Base-by-base conservation (phyloP, 1,284 basidiomycete genomes). In the Malassezia sympodialis region DNA sequence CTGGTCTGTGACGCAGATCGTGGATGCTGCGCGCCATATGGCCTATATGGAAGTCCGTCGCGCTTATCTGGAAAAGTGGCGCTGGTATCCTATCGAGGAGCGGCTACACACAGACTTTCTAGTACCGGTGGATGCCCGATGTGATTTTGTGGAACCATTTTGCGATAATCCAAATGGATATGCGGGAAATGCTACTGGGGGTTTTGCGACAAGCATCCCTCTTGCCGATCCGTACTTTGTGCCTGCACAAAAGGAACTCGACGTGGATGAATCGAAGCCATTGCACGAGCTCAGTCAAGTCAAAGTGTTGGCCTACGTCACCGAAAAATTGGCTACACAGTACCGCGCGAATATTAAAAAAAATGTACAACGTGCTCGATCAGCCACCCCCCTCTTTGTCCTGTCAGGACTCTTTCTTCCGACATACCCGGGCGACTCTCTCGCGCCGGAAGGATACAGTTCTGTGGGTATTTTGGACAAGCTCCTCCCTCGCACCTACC, bases 1-100 rank as follows among this genome's bases (percentile, higher is more conserved):
- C 11, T 57, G 44, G 44, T 48, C 55, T n/a, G 24, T 57, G 14
- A 57, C 55, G 21, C 51, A 48, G 14, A 15, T 51, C 1, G 55
- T 52, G 24, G 55, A 57, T 52, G 55, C 55, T 8, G 55, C 55
- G 1, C 55, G 55, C 10, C 55, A 57, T 21, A 47, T 57, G 49
- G 55, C 55, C 4, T 57, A 52, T 34, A 49, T 57, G 37, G 43
- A 57, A 30, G 35, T 52, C 28, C 49, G 55, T 10, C 55, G 55
- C 30, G 32, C 10, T 2, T 57, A 57, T 21, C 1, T 57, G n/a
- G 55, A 57, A 32, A 35, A 31, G 10, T 43, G 41, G 41, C 53
- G 24, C 31, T 23, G 21, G 8, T 8, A n/a, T 21, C 44, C 49
- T 3, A 57, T 50, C 6, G 27, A 11, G 12, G 55, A 57, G 43